Evolutionary conservation across 495 filamentous ascomycete species (phyloP).

Genomic region (Penicillium alfredii): DNA sequence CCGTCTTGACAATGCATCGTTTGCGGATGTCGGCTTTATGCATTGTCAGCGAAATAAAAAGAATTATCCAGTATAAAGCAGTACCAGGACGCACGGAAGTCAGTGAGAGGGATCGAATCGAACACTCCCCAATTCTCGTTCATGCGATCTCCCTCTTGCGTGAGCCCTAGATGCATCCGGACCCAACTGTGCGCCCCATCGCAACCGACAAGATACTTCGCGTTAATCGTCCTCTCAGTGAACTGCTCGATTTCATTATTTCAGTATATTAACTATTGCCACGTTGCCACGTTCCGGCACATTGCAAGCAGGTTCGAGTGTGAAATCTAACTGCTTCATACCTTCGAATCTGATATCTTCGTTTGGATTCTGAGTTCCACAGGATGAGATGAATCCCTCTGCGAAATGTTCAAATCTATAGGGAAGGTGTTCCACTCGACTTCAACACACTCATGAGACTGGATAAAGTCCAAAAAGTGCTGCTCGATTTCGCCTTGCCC

Average conservation of each 20-base stretch:
- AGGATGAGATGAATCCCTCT: constrained; percentile 51
- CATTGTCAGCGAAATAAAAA: too few species aligned
- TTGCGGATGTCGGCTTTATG: constrained; percentile 55
- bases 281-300: constrained; percentile 48
- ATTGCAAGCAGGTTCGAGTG: constrained; percentile 22
- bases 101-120: constrained; percentile 54
- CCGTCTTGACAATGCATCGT: constrained; percentile 53
- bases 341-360: constrained; percentile 42
- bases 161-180: constrained; percentile 48
- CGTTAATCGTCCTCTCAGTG: too few species aligned
- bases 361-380: constrained; percentile 39
- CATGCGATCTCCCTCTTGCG: constrained; percentile 42
- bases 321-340: background rate
- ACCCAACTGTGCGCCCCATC: constrained; percentile 64
- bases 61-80: background rate
- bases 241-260: constrained; percentile 32
- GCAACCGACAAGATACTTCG: constrained; percentile 63
- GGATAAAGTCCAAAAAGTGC: constrained; percentile 49
- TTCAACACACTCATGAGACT: constrained; percentile 37
- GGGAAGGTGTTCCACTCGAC: constrained; percentile 42
- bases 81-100: constrained; percentile 36
- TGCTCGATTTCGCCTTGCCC: constrained; percentile 53
- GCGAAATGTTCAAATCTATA: too few species aligned
- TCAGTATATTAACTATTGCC: constrained; percentile 22
- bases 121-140: constrained; percentile 52